Percentiles rank a stretch among this genome's conserved stretches.
These are phyloP conservation scores for Populus hybrid DNA, from an alignment of 441 rosid genomes.

Conservation along the genomic window DNA sequence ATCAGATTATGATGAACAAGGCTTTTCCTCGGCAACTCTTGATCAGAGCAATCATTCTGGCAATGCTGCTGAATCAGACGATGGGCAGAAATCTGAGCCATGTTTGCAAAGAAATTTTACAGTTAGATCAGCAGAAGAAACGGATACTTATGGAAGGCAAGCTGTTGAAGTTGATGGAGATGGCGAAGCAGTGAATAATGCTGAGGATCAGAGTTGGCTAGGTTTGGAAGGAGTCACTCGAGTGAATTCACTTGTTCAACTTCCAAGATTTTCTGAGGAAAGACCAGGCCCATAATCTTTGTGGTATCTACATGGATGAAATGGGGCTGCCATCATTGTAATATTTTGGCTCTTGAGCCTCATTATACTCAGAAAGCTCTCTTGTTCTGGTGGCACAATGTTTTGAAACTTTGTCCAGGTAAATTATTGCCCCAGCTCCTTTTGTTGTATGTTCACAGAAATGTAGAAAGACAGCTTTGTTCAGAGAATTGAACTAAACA, in stretches of 20 bases:
- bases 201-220: conserved; percentile 82
- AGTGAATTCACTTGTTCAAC: conserved; percentile 95
- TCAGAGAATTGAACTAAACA: conserved; percentile 14
- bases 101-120: conserved; percentile 83
- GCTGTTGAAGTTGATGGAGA: conserved; percentile 24
- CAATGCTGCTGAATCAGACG: conserved; percentile 76
- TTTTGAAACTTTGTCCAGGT: conserved; percentile 20
- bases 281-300: conserved; percentile 39
- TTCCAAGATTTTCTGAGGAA: conserved; percentile 90
- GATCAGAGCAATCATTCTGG: conserved; percentile 63
- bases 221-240: conserved; percentile 96
- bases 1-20: conserved; percentile 77
- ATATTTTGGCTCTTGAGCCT: conserved; percentile 14
- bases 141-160: conserved; percentile 37
- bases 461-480: conserved; percentile 16
- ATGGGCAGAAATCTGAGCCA: conserved; percentile 80
- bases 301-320: neutral
- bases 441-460: conserved; percentile 21
- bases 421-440: conserved; percentile 15
- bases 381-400: conserved; percentile 8
- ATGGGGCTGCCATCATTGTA: conserved; percentile 16
- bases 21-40: conserved; percentile 79
- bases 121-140: conserved; percentile 76
- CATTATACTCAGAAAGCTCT: conserved; percentile 9
- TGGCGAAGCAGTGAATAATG: conserved; percentile 27